Base-by-base conservation (phyloP, 257 asterid species). In the Dorcoceras hygrometricum region DNA sequence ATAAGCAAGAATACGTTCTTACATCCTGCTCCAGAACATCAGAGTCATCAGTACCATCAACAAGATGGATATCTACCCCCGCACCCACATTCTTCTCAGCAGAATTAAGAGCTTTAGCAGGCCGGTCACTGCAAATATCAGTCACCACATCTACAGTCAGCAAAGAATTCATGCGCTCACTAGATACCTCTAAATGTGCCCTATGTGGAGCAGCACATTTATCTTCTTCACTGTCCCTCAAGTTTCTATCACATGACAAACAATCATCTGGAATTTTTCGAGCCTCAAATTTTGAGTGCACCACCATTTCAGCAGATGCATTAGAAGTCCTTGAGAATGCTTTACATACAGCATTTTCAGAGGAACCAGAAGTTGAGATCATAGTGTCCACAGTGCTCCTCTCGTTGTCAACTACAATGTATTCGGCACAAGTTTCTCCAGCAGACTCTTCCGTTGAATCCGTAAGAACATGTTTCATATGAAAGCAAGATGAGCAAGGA, bases 11-110 rank as follows among this genome's bases (percentile, higher is more conserved):
- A 71, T 26, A 39, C 60, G 66, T 73, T 75, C 84, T 77, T 77
- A 93, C 99, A 86, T 93, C 99, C 32, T 84, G 90, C 82, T 83
- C 96, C 83, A 82, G 84, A 78, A 90, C 71, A 68, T 93, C 99
- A 14, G 96, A 90, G 76, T 84, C 95, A 46, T 82, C 96, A 31
- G 81, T 78, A 76, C 80, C 95, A 51, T 81, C 89, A 72, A 69
- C 28, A 11, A 74, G 74, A 32, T 71, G 84, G 39, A 63, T 68
- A 64, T 81, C 87, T 71, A 79, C 77, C 65, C 69, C 83, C 84
- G 79, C 78, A 50, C 79, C 79, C 57, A 78, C 82, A 67, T 81
- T 73, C 73, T 78, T 79, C 75, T 79, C 72, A 1, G 23, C 55
- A 61, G 75, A 43, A 57, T 75, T 66, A 62, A 64, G 62, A 65